Base-by-base conservation (phyloP, 2,329 filamentous ascomycete species). In the Cladophialophora psammophila region DNA sequence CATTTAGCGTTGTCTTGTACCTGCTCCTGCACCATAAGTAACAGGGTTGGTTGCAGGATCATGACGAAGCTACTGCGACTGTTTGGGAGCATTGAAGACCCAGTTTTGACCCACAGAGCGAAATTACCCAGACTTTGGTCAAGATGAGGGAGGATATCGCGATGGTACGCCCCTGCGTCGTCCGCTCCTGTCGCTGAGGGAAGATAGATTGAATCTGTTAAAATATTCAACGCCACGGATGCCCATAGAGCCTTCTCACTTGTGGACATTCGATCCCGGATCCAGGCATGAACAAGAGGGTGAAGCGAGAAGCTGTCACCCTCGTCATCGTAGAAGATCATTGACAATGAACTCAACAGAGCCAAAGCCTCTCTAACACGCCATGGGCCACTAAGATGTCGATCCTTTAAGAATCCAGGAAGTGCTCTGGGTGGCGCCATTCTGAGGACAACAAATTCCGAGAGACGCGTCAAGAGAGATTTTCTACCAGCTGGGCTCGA, bases 1-100 rank as follows among this genome's bases (percentile, higher is more conserved):
- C 68, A 72, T 59, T 74, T 74, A 7, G 65, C 72, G 40, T 68
- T 64, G 52, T 59, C 67, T 32, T 61, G 26, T 34, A 52, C 57
- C 59, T 72, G 60, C n/a, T 71, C n/a, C n/a, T n/a, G 53, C 2
- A 62, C 40, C 13, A 71, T 38, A 48, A 70, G 64, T 15, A 53
- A 50, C 12, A 71, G 52, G 20, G 63, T 32, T 32, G 66, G 67
- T 45, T 64, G 70, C 9, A n/a, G 10, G 26, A 48, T 31, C n/a
- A n/a, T n/a, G n/a, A n/a, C n/a, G n/a, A n/a, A n/a, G n/a, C n/a
- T n/a, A n/a, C n/a, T n/a, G n/a, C n/a, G n/a, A n/a, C n/a, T n/a
- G n/a, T n/a, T n/a, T n/a, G n/a, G n/a, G n/a, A n/a, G n/a, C n/a
- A n/a, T n/a, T n/a, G n/a, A n/a, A 64, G 53, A 38, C 20, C 10